Percentiles rank a stretch among this genome's conserved stretches.
These are phyloP conservation scores for Elsinoe ampelina DNA, from an alignment of 2,329 filamentous ascomycete species.

Conservation along the genomic window DNA sequence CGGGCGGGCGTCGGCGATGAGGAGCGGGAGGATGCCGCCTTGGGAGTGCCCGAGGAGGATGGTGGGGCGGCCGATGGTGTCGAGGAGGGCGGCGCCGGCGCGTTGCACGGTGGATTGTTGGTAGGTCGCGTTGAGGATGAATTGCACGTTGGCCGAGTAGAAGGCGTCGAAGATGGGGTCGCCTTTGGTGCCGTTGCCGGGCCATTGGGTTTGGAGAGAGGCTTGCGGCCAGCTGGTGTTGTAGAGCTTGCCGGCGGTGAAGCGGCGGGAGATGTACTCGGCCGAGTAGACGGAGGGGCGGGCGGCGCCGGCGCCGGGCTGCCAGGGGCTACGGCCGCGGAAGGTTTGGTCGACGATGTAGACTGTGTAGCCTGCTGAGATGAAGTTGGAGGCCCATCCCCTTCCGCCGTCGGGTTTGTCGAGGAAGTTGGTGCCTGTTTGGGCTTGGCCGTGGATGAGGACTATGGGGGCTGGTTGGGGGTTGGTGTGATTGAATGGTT, in stretches of 20 bases:
- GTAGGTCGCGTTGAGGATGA: conserved; percentile 24
- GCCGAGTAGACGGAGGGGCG: conserved; percentile 11
- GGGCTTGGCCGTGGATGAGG: conserved; percentile 36
- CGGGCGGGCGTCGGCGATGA: conserved; percentile 42
- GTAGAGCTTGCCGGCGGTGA: conserved; percentile 30
- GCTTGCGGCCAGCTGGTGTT: conserved; percentile 34
- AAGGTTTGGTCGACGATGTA: conserved; percentile 37
- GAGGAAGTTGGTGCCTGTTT: conserved; percentile 35
- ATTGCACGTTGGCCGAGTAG: conserved; percentile 36
- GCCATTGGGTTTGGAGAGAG: conserved; percentile 37
- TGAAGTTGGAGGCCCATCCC: conserved; percentile 42
- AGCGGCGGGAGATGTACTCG: conserved; percentile 26
- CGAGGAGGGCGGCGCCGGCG: conserved; percentile 35
- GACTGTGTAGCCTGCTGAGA: conserved; percentile 37
- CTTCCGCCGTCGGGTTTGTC: conserved; percentile 40
- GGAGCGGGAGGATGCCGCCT: conserved; percentile 39
- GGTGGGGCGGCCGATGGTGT: conserved; percentile 31
- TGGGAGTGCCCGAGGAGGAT: conserved; percentile 45
- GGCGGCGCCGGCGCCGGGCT: conserved; percentile 8
- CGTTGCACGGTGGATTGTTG: conserved; percentile 28
- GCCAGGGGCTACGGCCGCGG: conserved; percentile 25
- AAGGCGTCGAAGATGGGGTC: conserved; percentile 44
- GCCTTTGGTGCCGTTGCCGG: conserved; percentile 29
- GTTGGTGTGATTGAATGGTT: conserved; percentile 23
- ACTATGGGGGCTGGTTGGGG: conserved; percentile 28